Conservation (phyloP, 805 yeast genomes). For the Maudiozyma bulderi region DNA sequence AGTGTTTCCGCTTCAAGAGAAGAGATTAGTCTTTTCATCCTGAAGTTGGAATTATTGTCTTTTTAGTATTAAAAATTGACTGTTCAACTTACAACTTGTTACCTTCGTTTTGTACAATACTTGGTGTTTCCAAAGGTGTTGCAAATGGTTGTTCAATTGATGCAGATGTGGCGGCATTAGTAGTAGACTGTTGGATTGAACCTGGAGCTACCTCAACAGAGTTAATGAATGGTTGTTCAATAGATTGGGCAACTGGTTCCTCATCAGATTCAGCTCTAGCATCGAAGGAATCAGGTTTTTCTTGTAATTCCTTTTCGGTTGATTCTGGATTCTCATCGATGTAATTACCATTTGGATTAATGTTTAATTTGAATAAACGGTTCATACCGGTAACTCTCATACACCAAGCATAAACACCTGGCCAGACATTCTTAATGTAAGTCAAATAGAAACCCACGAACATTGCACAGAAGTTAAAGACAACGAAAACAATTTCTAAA, state of each 20-base stretch:
- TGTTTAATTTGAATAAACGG: neutral
- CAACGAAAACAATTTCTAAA: slow-evolving; percentile 41
- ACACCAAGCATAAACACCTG: slow-evolving; percentile 6
- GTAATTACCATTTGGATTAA: neutral
- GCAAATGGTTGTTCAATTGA: neutral
- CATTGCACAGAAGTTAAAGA: slow-evolving; percentile 37
- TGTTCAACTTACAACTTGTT: neutral
- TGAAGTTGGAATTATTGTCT: neutral
- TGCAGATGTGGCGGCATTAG: neutral
- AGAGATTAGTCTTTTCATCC: neutral
- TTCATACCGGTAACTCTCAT: slow-evolving; percentile 2
- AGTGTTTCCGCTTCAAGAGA: neutral
- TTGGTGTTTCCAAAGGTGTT: neutral
- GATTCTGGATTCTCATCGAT: neutral
- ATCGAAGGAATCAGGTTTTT: neutral
- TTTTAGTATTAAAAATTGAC: neutral
- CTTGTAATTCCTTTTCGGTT: neutral
- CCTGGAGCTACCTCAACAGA: neutral
- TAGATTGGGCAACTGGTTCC: neutral
- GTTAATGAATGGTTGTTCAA: neutral
- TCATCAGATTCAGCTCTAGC: neutral
- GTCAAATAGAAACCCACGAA: slow-evolving; percentile 16
- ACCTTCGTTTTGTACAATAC: neutral
- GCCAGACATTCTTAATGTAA: slow-evolving; percentile 16
- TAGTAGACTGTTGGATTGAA: neutral